Evolutionary conservation across 192 early-diverging fungal genomes (phyloP), one percentile per base, ranked within the genome.

Genomic region (Rhizophagus prolifer): DNA sequence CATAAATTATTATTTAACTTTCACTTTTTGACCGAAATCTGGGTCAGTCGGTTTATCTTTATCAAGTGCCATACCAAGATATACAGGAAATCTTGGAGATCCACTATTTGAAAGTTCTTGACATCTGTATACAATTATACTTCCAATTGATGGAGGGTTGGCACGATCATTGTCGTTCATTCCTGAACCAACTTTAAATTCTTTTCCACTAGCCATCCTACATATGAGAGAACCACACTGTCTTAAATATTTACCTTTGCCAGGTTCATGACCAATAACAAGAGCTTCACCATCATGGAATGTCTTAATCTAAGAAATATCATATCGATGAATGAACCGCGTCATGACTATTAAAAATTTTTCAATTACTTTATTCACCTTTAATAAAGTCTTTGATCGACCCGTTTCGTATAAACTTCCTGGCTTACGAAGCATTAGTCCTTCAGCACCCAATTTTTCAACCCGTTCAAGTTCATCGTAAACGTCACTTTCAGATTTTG

Each of bases 221-320:
- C 87, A 89, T 64, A 86, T 79, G 25, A 93, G 80, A 59, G 88
- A 82, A 23, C 91, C 91, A 71, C 82, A 86, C 26, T 85, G 82
- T 41, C 80, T 83, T 16, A 77, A 80, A 76, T 92, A 72, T 76
- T 85, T 89, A 13, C 91, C 92, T 9, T 82, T 87, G 21, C 82
- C 83, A n/a, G 85, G 86, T 72, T 89, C 85, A 68, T 88, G 50
- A 1, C 82, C 90, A 23, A 85, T 78, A 12, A 93, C 88, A n/a
- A 84, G 69, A 1, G 91, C 91, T 65, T 93, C 92, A 13, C 88
- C 92, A 71, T 93, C 92, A 80, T 86, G 88, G 54, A 92, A 92
- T 13, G 77, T 85, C 78, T 93, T 93, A 79, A 93, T 86, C 79
- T 93, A 93, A 60, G 90, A 82, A 14, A 92, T 74, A 23, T 86